Evolutionary conservation across 352 stramenopile genomes (phyloP).

Genomic region (Globisporangium abappressorium): DNA sequence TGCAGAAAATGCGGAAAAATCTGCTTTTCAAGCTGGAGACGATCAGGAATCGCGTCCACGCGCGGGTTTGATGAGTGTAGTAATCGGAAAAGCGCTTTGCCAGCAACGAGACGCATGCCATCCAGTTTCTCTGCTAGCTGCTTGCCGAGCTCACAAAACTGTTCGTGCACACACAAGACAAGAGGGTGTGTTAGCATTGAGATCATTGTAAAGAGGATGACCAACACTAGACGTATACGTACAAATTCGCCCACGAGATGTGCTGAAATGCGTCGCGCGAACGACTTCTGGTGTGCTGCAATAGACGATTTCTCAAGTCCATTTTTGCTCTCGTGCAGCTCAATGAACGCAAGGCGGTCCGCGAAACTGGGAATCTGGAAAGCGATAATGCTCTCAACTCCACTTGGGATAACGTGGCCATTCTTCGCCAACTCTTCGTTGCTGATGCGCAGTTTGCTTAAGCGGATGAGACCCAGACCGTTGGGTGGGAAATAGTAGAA

Average conservation of each 20-base stretch:
- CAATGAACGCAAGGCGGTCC: slow-evolving; percentile 19
- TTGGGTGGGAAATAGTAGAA: slow-evolving; percentile 73
- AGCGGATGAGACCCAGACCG: slow-evolving; percentile 51
- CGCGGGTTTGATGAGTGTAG: slow-evolving; percentile 64
- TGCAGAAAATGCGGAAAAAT: slow-evolving; percentile 53
- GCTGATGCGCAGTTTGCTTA: slow-evolving; percentile 27
- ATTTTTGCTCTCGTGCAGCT: slow-evolving; percentile 2
- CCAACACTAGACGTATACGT: slow-evolving; percentile 8
- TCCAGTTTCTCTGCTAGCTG: slow-evolving; percentile 98
- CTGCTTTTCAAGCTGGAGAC: slow-evolving; percentile 60
- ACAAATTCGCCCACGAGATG: slow-evolving; percentile 44
- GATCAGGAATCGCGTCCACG: slow-evolving; percentile 75
- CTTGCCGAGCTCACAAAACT: slow-evolving; percentile 88
- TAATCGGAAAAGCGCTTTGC: slow-evolving; percentile 85
- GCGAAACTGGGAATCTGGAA: slow-evolving; percentile 28
- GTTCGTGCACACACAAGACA: slow-evolving; percentile 18
- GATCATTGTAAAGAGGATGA: not conserved
- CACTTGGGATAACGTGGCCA: not conserved
- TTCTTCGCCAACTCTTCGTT: slow-evolving; percentile 1
- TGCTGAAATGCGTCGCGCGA: slow-evolving; percentile 36
- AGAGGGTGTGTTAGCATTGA: not conserved
- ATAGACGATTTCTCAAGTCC: not conserved
- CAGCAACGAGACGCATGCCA: slow-evolving; percentile 86
- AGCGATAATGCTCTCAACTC: not conserved
- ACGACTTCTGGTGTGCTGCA: slow-evolving; percentile 17